Base-by-base conservation (phyloP, 2,329 filamentous ascomycete species). In the Sporothrix humicola region DNA sequence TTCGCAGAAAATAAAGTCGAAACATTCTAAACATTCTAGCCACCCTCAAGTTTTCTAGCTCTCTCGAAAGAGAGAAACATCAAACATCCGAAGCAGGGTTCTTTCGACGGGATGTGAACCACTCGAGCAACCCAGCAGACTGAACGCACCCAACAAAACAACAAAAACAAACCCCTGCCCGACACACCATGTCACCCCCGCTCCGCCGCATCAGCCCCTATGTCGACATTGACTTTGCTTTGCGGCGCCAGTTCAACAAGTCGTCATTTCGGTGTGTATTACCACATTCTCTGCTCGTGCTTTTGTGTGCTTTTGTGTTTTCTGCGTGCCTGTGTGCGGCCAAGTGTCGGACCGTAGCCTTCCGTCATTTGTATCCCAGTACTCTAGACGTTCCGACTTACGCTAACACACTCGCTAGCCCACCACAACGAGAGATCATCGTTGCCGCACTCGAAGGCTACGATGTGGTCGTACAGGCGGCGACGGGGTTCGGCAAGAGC, bases 391-490 rank as follows among this genome's bases (percentile, higher is more conserved):
- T n/a, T 52, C 6, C 20, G 8, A 54, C 52, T 26, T 23, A 26
- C 52, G 37, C 63, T 48, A 17, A 66, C 63, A 52, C 46, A 8
- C 23, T 12, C 44, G 65, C 65, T 52, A 94, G 94, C 77, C 94
- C 94, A 12, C 85, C 93, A 52, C 95, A 98, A 80, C 90, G 93
- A 74, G 94, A 98, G 79, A 94, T 98, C 73, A 95, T 98, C 72
- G 86, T 88, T 73, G 92, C 93, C 8, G 93, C 93, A 2, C 86
- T 98, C 9, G 89, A 92, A 73, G 92, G 93, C 17, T 87, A 95
- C 76, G 95, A 98, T 90, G 92, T 98, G 59, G 98, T 97, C 79
- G 88, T 98, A 0, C 95, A 98, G 82, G 95, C 95, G 65, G 93
- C 93, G 72, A 95, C 93, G 2, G 93, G 92, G 10, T 98, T 98